Base-by-base conservation (phyloP, 2,329 filamentous ascomycete genomes). In the Epicoccum nigrum region DNA sequence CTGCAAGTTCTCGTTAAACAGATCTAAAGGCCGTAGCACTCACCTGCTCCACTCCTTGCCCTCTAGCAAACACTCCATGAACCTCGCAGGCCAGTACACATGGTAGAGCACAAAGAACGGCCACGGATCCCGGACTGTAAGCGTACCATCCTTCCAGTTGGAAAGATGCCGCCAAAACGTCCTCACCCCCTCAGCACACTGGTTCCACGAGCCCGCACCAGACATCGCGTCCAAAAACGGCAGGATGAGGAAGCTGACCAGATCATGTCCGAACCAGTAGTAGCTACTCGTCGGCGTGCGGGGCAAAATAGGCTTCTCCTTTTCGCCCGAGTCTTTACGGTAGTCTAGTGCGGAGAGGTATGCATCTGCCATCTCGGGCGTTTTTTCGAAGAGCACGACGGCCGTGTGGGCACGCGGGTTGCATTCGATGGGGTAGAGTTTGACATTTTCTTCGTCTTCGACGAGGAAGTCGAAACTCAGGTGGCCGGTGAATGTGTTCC, bases 381-480 rank as follows among this genome's bases (percentile, higher is more conserved):
- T 67, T 17, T 65, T 56, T 20, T 63, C 73, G 65, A 90, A 87
- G 1, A 89, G 72, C 1, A 84, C 77, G 0, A 86, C 81, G 0
- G 87, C 87, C 0, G 87, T 90, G 60, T 90, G 86, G 0, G 83
- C 84, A 12, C 87, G 76, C 0, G 87, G 87, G 48, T 89, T 90
- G 63, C 86, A 89, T 64, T 89, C 86, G 49, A 90, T 89, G 0
- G 86, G 85, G 56, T 84, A 86, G 1, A 89, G 67, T 21, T 60
- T 64, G 11, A 75, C 62, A 58, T 71, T 59, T 12, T 63, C 46
- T 27, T 60, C 51, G 21, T 62, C 45, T 39, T 83, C 79, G 2
- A 88, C 81, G 58, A 91, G 74, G 55, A 92, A 87, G 66, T 90
- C 86, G 45, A 92, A 86, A 15, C 83, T 86, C 25, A 92, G 68